Evolutionary conservation across 129 eudicot genomes (phyloP).

Genomic region (sunflower (Helianthus annuus)): HanXRQr2.0-SUNRISE NC_035448.2:167747097-167747596

Average conservation of each 20-base stretch:
- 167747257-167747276: slow-evolving; percentile 1
- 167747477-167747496: background rate
- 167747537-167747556: background rate
- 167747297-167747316: background rate
- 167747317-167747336: slow-evolving; percentile 13
- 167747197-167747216: background rate
- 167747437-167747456: background rate
- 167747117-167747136: background rate
- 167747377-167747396: slow-evolving; percentile 3
- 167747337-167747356: background rate
- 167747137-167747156: background rate
- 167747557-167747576: background rate
- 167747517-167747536: slow-evolving; percentile 1
- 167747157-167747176: slow-evolving; percentile 2
- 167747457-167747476: background rate
- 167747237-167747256: background rate
- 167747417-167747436: background rate
- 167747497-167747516: slow-evolving; percentile 7
- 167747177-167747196: slow-evolving; percentile 7
- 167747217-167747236: slow-evolving; percentile 8
- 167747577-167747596: slow-evolving; percentile 6
- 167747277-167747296: slow-evolving; percentile 2
- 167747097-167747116: no score
- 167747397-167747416: background rate
- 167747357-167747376: slow-evolving; percentile 13